Evolutionary conservation across 2,329 filamentous ascomycete genomes (phyloP).

Genomic region (Scleromitrula shiraiana): DNA sequence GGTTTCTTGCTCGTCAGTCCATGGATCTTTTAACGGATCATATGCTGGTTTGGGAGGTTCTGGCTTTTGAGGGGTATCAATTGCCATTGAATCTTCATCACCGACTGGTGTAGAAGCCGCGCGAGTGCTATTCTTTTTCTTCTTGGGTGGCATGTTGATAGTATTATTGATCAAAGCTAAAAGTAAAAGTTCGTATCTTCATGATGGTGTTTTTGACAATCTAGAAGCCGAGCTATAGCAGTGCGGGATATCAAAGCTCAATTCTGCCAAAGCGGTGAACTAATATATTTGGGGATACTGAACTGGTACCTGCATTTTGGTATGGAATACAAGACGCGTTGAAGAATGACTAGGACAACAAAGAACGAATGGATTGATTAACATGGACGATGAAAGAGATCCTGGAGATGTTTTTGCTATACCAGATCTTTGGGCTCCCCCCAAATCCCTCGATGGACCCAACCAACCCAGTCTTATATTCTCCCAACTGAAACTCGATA

Average conservation of each 20-base stretch:
- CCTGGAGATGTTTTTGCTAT: slow-evolving; percentile 52
- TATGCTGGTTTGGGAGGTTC: slow-evolving; percentile 32
- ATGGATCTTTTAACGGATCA: slow-evolving; percentile 58
- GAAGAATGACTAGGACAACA: too few species aligned
- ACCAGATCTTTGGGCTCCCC: slow-evolving; percentile 51
- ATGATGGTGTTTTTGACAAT: too few species aligned
- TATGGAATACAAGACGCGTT: too few species aligned
- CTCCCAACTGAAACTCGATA: slow-evolving; percentile 25
- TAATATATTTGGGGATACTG: too few species aligned
- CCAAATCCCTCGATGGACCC: slow-evolving; percentile 36
- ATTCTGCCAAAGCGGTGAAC: neutral
- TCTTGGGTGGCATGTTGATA: slow-evolving; percentile 57
- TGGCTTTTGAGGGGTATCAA: slow-evolving; percentile 40
- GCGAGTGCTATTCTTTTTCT: slow-evolving; percentile 51
- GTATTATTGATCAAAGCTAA: neutral
- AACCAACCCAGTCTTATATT: slow-evolving; percentile 29
- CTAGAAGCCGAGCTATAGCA: too few species aligned
- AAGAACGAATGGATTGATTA: slow-evolving; percentile 9
- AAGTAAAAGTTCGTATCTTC: too few species aligned
- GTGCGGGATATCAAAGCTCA: too few species aligned
- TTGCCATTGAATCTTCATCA: slow-evolving; percentile 54
- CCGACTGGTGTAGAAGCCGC: slow-evolving; percentile 46
- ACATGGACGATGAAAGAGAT: slow-evolving; percentile 30
- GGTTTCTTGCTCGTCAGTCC: slow-evolving; percentile 93
- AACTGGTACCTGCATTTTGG: too few species aligned